phyloP scores from a whole-genome alignment of 2,329 filamentous ascomycete genomes.

The Epichloe gansuensis region DNA sequence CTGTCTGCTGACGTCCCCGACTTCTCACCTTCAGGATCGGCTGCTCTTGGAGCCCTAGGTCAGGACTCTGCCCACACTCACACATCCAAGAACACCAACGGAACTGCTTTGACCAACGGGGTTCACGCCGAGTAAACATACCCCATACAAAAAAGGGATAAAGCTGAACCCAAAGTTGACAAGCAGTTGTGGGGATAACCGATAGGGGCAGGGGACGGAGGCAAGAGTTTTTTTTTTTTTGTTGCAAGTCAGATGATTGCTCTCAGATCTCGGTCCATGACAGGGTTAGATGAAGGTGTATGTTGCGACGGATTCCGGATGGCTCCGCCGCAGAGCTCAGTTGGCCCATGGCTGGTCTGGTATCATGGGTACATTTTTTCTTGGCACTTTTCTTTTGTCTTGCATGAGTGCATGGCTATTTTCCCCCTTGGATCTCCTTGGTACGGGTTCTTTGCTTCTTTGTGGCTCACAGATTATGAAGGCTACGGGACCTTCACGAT shows the following conservation, averaged over 20 bases:
- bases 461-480: not conserved
- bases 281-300: not conserved
- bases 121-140: conserved; percentile 4
- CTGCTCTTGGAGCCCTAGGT: not conserved
- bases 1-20: conserved; percentile 27
- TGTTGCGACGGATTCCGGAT: not conserved
- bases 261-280: not conserved
- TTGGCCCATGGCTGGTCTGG: not conserved
- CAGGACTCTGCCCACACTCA: not conserved
- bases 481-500: not conserved
- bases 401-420: not conserved
- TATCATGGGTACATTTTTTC: not conserved
- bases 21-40: conserved; percentile 22
- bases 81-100: conserved; percentile 5
- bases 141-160: not conserved
- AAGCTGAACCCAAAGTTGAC: not conserved
- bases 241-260: not conserved
- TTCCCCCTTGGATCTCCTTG: not conserved
- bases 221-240: not conserved
- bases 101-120: conserved; percentile 4
- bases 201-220: not conserved
- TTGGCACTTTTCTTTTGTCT: not conserved
- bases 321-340: not conserved
- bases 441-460: not conserved
- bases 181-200: not conserved